phyloP scores from a whole-genome alignment of 257 asterid species.

The Scutellaria galericulata region DNA sequence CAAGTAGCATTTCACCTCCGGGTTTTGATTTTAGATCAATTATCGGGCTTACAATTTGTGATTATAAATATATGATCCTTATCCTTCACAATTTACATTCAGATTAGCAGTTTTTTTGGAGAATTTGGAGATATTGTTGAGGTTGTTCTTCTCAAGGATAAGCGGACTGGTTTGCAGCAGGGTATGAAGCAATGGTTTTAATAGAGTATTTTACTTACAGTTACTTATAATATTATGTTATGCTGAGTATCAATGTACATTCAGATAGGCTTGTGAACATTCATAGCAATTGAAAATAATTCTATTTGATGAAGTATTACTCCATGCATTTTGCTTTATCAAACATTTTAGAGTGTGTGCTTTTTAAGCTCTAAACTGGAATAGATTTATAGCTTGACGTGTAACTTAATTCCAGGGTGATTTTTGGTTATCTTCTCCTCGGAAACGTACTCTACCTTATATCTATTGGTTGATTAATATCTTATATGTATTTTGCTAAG shows the following conservation, averaged over 20 bases:
- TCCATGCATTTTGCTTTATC: not conserved
- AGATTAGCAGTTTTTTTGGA: constrained; percentile 63
- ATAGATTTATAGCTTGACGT: not conserved
- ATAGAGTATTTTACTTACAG: not conserved
- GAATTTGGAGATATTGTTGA: constrained; percentile 74
- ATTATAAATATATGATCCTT: not conserved
- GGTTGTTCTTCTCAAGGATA: constrained; percentile 79
- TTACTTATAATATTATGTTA: not conserved
- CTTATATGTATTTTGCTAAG: not conserved
- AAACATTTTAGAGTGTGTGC: not conserved
- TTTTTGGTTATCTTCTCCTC: constrained; percentile 13
- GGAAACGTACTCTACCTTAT: not conserved
- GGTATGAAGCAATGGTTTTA: constrained; percentile 47
- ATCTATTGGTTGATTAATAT: not conserved
- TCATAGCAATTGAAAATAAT: constrained; percentile 6
- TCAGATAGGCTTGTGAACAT: not conserved
- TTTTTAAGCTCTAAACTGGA: not conserved
- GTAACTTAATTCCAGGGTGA: not conserved
- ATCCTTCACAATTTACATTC: constrained; percentile 13
- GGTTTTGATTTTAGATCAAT: not conserved
- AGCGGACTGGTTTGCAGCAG: constrained; percentile 70
- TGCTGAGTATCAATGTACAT: constrained; percentile 1
- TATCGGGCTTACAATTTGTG: not conserved
- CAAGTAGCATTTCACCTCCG: constrained; percentile 13
- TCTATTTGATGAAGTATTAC: not conserved